Percentiles rank a stretch among this genome's conserved stretches.
phyloP scores from a whole-genome alignment of 768 basidiomycete genomes.

The Terana coerulea region DNA sequence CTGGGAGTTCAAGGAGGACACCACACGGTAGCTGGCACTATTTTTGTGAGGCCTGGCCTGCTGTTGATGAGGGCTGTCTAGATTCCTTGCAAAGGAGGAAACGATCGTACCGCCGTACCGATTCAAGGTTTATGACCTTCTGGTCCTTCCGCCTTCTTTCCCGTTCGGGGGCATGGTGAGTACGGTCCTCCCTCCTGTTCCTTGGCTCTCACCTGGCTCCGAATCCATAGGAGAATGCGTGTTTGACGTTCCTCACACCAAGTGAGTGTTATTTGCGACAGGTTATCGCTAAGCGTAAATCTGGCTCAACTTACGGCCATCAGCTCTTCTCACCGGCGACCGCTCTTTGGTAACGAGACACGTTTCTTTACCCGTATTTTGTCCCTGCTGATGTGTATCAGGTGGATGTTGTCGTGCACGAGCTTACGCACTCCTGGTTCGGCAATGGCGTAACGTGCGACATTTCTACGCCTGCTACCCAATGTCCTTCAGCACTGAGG shows the following conservation, averaged over 20 bases:
- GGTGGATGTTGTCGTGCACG: conserved; percentile 80
- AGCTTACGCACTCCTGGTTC: conserved; percentile 84
- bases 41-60: too few species aligned
- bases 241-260: conserved; percentile 83
- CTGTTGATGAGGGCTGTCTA: conserved; percentile 22
- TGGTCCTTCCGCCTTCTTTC: conserved; percentile 87
- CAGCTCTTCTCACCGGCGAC: conserved; percentile 84
- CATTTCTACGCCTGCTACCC: background rate
- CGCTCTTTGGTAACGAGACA: conserved; percentile 50
- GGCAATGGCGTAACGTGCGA: conserved; percentile 78
- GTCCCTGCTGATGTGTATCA: background rate
- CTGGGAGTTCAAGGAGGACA: conserved; percentile 89
- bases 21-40: conserved; percentile 51
- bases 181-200: background rate
- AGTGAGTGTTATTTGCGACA: conserved; percentile 41
- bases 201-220: background rate
- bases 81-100: conserved; percentile 76
- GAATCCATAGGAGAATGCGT: conserved; percentile 73
- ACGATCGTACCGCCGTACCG: conserved; percentile 68
- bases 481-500: too few species aligned
- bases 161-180: conserved; percentile 84
- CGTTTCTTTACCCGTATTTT: background rate
- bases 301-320: background rate
- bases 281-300: background rate
- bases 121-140: conserved; percentile 85